These are phyloP conservation scores for Suillus plorans DNA, from an alignment of 768 basidiomycete species.

Conservation along the genomic window DNA sequence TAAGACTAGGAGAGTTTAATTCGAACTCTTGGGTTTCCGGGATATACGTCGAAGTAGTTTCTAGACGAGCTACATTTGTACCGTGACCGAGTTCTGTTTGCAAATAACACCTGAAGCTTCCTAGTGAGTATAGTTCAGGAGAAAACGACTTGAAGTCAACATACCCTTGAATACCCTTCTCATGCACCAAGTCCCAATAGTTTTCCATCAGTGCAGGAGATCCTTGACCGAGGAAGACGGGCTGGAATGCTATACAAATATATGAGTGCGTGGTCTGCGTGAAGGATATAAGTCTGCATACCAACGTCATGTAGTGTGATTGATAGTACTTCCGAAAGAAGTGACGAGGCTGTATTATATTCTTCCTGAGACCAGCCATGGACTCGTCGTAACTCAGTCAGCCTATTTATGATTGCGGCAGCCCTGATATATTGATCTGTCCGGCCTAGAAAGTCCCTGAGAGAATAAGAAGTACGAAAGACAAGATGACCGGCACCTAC, in stretches of 20 bases:
- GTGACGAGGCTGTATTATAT: constrained; percentile 41
- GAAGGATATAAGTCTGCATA: constrained; percentile 10
- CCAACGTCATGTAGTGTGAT: constrained; percentile 42
- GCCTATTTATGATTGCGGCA: constrained; percentile 50
- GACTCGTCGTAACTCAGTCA: constrained; percentile 57
- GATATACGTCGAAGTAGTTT: constrained; percentile 78
- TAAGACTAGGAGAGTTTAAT: constrained; percentile 71
- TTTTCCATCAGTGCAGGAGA: constrained; percentile 51
- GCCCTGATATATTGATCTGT: constrained; percentile 57
- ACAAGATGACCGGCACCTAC: constrained; percentile 29
- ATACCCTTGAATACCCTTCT: constrained; percentile 59
- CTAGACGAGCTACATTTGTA: constrained; percentile 63
- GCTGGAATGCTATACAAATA: constrained; percentile 50
- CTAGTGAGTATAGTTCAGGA: too few species aligned
- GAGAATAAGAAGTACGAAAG: background rate
- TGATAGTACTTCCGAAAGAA: constrained; percentile 54
- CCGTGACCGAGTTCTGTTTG: constrained; percentile 84
- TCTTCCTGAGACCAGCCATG: constrained; percentile 56
- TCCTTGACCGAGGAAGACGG: constrained; percentile 64
- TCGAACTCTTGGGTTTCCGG: constrained; percentile 67
- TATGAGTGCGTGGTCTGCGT: constrained; percentile 24
- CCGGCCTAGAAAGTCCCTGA: constrained; percentile 57
- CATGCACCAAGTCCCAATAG: constrained; percentile 48
- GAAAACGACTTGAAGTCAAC: background rate
- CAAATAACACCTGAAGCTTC: constrained; percentile 55